Conservation (phyloP, 768 basidiomycete species). For the Lactifluus pinguis region DNA sequence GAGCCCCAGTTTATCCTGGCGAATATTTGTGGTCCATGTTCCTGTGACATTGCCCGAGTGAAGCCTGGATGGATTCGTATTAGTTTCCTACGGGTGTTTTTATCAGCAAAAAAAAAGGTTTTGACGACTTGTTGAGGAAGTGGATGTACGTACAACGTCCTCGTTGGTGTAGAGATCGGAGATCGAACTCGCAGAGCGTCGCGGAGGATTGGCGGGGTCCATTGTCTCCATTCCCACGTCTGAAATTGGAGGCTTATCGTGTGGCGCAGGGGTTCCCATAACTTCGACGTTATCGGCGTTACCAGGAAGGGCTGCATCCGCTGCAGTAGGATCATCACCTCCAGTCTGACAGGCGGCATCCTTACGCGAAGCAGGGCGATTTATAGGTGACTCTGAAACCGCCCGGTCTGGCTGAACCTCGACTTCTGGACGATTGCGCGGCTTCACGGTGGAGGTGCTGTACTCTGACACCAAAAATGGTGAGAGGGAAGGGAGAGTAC, state of each 20-base stretch:
- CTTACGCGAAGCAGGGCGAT: not conserved
- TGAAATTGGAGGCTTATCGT: not conserved
- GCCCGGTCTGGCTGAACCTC: not conserved
- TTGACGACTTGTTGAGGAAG: not conserved
- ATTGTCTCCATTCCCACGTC: not conserved
- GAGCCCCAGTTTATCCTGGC: not conserved
- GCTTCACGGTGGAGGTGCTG: not conserved
- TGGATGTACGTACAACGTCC: not conserved
- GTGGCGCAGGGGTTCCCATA: not conserved
- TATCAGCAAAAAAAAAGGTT: no score
- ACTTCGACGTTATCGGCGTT: not conserved
- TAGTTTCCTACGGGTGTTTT: not conserved
- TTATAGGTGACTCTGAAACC: not conserved
- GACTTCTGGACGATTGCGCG: not conserved
- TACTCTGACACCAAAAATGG: not conserved
- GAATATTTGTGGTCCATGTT: not conserved
- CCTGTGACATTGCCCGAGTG: conserved; percentile 1
- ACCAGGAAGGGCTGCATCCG: not conserved
- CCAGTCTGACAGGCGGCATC: not conserved
- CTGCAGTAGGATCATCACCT: not conserved
- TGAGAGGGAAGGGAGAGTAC: not conserved
- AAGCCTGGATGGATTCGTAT: not conserved
- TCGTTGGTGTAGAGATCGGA: conserved; percentile 8
- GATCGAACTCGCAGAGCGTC: not conserved
- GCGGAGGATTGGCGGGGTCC: not conserved